Conservation (phyloP, 2,329 filamentous ascomycete genomes). For the Alternaria angustiovoidea region DNA sequence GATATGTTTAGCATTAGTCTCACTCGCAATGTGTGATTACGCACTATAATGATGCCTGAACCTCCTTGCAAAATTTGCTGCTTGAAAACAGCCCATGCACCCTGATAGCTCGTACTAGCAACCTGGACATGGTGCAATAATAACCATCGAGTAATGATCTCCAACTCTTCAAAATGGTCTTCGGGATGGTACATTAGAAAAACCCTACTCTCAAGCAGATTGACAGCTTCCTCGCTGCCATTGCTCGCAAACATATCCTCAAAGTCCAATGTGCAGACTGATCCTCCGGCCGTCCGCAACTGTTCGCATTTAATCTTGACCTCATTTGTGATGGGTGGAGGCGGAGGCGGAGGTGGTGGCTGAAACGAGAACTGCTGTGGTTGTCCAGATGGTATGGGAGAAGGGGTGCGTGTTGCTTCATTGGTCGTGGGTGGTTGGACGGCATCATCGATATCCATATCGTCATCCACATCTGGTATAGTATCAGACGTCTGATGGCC, state of each 20-base stretch:
- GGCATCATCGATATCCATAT: neutral
- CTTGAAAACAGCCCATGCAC: constrained; percentile 40
- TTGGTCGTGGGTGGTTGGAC: neutral
- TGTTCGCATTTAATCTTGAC: constrained; percentile 5
- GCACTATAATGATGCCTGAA: constrained; percentile 42
- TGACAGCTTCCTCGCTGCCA: constrained; percentile 2
- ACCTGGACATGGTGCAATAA: constrained; percentile 42
- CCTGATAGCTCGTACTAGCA: constrained; percentile 30
- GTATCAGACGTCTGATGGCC: neutral
- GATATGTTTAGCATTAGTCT: constrained; percentile 13
- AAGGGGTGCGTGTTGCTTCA: neutral
- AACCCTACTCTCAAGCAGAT: constrained; percentile 29
- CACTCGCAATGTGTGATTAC: neutral
- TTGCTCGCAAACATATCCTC: constrained; percentile 33
- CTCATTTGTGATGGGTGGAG: neutral
- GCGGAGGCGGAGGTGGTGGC: neutral
- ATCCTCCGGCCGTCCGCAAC: constrained; percentile 30
- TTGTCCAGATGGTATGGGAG: neutral
- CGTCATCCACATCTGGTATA: neutral
- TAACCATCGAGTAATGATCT: constrained; percentile 44
- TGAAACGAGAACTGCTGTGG: neutral
- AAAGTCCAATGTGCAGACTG: constrained; percentile 30
- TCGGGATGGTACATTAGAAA: constrained; percentile 41
- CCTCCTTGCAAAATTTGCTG: constrained; percentile 25
- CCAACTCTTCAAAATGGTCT: constrained; percentile 39